phyloP scores from a whole-genome alignment of 352 stramenopile genomes.

The Phytophthora niederhauseri region DNA sequence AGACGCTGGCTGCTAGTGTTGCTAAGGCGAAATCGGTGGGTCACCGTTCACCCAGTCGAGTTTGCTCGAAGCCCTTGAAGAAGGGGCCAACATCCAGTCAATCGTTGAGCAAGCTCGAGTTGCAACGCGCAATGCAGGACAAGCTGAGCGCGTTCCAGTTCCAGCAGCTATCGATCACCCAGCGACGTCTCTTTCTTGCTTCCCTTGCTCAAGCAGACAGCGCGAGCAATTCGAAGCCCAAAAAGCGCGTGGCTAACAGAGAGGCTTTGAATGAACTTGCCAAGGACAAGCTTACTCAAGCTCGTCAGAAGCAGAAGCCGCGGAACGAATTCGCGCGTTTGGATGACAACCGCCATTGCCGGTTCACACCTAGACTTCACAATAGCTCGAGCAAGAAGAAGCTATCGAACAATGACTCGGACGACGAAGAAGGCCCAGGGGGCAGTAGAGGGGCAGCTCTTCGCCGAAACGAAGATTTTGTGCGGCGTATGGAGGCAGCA shows the following conservation, averaged over 20 bases:
- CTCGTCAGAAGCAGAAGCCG: constrained; percentile 38
- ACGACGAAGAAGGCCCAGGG: constrained; percentile 45
- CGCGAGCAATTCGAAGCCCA: constrained; percentile 5
- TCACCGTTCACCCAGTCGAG: constrained; percentile 21
- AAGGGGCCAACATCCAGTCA: constrained; percentile 27
- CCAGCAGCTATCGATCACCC: constrained; percentile 60
- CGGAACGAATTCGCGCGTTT: constrained; percentile 52
- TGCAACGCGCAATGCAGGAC: constrained; percentile 55
- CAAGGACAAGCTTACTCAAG: constrained; percentile 46
- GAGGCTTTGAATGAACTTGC: constrained; percentile 55
- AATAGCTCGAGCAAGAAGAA: constrained; percentile 29
- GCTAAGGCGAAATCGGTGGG: constrained; percentile 26
- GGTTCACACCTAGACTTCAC: constrained; percentile 54
- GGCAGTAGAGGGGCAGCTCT: constrained; percentile 24
- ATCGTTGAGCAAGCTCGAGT: constrained; percentile 30
- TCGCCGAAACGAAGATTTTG: constrained; percentile 59
- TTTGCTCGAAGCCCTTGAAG: constrained; percentile 24
- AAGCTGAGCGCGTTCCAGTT: constrained; percentile 69
- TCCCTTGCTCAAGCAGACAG: constrained; percentile 41
- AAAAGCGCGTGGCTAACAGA: constrained; percentile 31
- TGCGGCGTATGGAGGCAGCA: constrained; percentile 74
- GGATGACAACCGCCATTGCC: constrained; percentile 64
- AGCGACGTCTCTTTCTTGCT: constrained; percentile 65
- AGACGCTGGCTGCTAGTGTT: constrained; percentile 38
- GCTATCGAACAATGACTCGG: constrained; percentile 36